These are phyloP conservation scores for Martiniozyma abietophila DNA, from an alignment of 805 yeast genomes.

Conservation along the genomic window DNA sequence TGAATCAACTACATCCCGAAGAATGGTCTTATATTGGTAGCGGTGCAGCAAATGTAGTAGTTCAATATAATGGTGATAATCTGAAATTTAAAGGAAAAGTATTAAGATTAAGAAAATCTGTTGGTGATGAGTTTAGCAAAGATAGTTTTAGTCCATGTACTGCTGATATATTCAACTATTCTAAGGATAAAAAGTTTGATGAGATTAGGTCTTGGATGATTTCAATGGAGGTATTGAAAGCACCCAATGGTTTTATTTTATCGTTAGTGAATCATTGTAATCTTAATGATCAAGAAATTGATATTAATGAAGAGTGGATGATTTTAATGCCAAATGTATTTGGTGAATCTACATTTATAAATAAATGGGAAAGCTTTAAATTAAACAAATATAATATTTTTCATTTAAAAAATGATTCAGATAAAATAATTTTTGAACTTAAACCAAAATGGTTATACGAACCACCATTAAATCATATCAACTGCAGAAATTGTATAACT, in stretches of 20 bases:
- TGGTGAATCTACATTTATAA: too few relatives aligned
- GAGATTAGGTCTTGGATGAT: slow-evolving; percentile 14
- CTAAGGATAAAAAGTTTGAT: slow-evolving; percentile 18
- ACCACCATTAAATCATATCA: slow-evolving; percentile 21
- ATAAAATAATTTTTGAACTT: slow-evolving; percentile 29
- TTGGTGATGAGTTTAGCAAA: too few relatives aligned
- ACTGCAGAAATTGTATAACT: slow-evolving; percentile 40
- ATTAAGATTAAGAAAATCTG: slow-evolving; percentile 29
- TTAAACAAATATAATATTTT: slow-evolving; percentile 22
- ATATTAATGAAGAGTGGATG: slow-evolving; percentile 16
- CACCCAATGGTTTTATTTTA: slow-evolving; percentile 1
- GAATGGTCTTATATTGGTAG: slow-evolving; percentile 35
- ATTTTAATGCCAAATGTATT: slow-evolving; percentile 23
- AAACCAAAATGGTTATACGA: slow-evolving; percentile 46
- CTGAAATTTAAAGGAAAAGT: slow-evolving; percentile 28
- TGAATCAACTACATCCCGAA: too few relatives aligned
- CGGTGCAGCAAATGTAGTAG: slow-evolving; percentile 43
- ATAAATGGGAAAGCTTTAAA: not conserved
- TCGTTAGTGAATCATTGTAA: too few relatives aligned
- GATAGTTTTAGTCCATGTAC: too few relatives aligned
- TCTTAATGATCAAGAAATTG: slow-evolving; percentile 5
- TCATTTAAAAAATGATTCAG: slow-evolving; percentile 7
- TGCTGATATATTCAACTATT: slow-evolving; percentile 32
- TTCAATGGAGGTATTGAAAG: not conserved
- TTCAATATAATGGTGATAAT: slow-evolving; percentile 30